Evolutionary conservation across 1,284 basidiomycete genomes (phyloP), one percentile per base, ranked within the genome.

Genomic region (Leccinum griseonigrum): DNA sequence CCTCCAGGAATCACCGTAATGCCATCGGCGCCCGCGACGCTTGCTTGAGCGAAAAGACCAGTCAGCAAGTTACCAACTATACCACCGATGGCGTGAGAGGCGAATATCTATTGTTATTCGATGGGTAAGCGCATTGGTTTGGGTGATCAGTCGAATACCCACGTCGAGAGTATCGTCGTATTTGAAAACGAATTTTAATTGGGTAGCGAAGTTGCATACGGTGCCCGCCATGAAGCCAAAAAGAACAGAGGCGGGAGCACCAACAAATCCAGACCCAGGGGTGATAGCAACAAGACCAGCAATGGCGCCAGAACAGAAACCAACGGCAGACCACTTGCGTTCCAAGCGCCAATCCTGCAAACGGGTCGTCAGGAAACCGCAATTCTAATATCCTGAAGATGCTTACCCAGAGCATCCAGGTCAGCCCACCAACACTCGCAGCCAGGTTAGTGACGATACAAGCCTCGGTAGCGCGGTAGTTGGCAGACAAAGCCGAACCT

Each of bases 251-350:
- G 95, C 92, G 28, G 92, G 91, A 18, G 93, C 76, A 56, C 94
- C 94, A 56, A 97, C 94, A 75, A 79, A 97, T 66, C 95, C 94
- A 18, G 94, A 92, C 6, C 86, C 96, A 14, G 96, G 95, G 1
- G 95, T 97, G 75, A 97, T 97, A 34, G 90, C 91, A 34, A 94
- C 94, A 11, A 97, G 85, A 58, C 95, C 95, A 13, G 90, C 82
- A 67, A 98, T 90, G 61, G 94, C 95, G 58, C 97, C 97, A 3
- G 94, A 95, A 80, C 97, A 99, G 81, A 99, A 97, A 14, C 95
- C 95, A 64, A 99, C 93, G 6, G 87, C 91, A 48, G 90, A 94
- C 89, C 90, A 97, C 77, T 98, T 97, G 75, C 84, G 85, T 77
- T 97, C 95, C 62, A 97, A 85, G 61, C 95, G 87, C 77, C 89